A percentile compares a stretch with the other conserved stretches of the same genome.
Evolutionary conservation across 2,329 filamentous ascomycete genomes (phyloP).

Genomic region (Macrophomina phaseolina): DNA sequence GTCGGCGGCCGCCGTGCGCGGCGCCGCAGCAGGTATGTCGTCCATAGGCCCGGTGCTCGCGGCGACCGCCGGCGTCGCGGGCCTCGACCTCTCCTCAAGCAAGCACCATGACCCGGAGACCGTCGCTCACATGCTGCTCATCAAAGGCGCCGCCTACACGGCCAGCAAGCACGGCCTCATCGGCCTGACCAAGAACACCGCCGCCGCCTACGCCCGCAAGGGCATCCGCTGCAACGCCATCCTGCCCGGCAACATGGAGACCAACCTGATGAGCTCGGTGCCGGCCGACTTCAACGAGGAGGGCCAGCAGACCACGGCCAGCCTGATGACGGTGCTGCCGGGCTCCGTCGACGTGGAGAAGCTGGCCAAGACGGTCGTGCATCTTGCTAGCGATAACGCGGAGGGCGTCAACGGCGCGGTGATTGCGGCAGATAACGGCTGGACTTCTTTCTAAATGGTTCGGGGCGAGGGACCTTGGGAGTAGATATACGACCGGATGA

Average conservation of each 20-base stretch:
- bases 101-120: conserved; percentile 29
- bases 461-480: neutral
- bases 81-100: conserved; percentile 16
- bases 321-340: conserved; percentile 33
- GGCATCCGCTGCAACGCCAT: conserved; percentile 55
- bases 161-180: conserved; percentile 53
- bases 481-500: neutral
- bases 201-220: conserved; percentile 53
- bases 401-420: conserved; percentile 42
- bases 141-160: conserved; percentile 53
- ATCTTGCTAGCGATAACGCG: conserved; percentile 40
- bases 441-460: conserved; percentile 20
- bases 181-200: conserved; percentile 55
- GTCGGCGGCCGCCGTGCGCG: conserved; percentile 1
- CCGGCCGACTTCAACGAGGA: conserved; percentile 37
- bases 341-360: conserved; percentile 34
- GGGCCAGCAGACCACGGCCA: conserved; percentile 30
- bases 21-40: conserved; percentile 22
- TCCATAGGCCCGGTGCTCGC: conserved; percentile 24
- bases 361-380: conserved; percentile 42
- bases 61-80: conserved; percentile 9
- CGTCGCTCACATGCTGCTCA: conserved; percentile 27
- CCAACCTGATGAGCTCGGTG: conserved; percentile 58
- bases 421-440: conserved; percentile 27
- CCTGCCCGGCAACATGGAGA: conserved; percentile 46